These are phyloP conservation scores for Neopestalotiopsis sp. DNA, from an alignment of 2,329 filamentous ascomycete species.

Conservation along the genomic window DNA sequence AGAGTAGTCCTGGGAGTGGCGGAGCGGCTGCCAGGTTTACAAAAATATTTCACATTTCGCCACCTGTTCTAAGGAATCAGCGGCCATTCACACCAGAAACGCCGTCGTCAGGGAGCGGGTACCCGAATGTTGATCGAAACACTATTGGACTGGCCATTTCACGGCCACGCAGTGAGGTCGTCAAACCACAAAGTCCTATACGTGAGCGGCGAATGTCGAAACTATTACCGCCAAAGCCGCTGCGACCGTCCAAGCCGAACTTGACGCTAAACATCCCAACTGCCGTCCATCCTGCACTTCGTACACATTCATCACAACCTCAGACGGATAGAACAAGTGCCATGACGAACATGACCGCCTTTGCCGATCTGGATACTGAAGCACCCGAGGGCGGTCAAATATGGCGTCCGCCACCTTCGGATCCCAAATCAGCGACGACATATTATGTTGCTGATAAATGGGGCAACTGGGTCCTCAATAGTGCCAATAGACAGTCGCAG, in stretches of 20 bases:
- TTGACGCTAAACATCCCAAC: slow-evolving; percentile 45
- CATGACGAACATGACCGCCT: slow-evolving; percentile 36
- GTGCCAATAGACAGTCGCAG: slow-evolving; percentile 35
- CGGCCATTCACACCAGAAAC: slow-evolving; percentile 31
- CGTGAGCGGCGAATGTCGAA: slow-evolving; percentile 43
- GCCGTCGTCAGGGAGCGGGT: slow-evolving; percentile 21
- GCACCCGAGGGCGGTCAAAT: slow-evolving; percentile 45
- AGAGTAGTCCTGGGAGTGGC: slow-evolving; percentile 36
- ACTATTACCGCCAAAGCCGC: slow-evolving; percentile 47
- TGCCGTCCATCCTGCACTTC: slow-evolving; percentile 20
- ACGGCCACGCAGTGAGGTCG: slow-evolving; percentile 33
- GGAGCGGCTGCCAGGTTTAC: slow-evolving; percentile 20
- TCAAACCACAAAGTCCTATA: slow-evolving; percentile 24
- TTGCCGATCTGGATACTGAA: slow-evolving; percentile 38
- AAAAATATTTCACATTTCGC: slow-evolving; percentile 46
- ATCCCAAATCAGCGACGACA: slow-evolving; percentile 49
- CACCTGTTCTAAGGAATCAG: slow-evolving; percentile 38
- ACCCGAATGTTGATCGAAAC: slow-evolving; percentile 28
- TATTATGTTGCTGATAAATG: slow-evolving; percentile 57
- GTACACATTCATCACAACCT: slow-evolving; percentile 46
- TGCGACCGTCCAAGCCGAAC: slow-evolving; percentile 42
- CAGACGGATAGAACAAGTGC: slow-evolving; percentile 57
- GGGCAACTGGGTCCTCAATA: slow-evolving; percentile 59
- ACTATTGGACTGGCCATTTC: slow-evolving; percentile 53
- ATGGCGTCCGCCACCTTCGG: slow-evolving; percentile 55